phyloP scores from a whole-genome alignment of 768 basidiomycete genomes.

The Pholiota conissans region DNA sequence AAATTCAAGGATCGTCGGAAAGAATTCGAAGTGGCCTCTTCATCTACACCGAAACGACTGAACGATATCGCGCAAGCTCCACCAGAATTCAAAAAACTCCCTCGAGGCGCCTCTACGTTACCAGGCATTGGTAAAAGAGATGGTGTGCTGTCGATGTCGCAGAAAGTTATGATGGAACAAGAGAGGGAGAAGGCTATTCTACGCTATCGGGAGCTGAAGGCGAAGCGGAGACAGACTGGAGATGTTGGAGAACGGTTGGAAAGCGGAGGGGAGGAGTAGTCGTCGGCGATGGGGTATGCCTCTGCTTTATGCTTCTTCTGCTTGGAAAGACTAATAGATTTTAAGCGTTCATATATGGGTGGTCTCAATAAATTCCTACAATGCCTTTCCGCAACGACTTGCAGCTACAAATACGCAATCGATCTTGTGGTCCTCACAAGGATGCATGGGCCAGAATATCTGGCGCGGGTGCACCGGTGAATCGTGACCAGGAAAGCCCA shows the following conservation, averaged over 20 bases:
- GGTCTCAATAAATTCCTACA: no score
- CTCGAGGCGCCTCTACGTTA: conserved; percentile 39
- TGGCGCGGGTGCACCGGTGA: no score
- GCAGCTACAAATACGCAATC: no score
- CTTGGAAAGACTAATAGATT: no score
- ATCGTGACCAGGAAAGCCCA: no score
- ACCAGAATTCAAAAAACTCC: conserved; percentile 57
- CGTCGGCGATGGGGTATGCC: no score
- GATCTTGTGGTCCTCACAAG: no score
- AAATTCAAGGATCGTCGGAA: conserved; percentile 31
- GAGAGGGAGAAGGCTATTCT: conserved; percentile 71
- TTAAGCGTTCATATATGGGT: no score
- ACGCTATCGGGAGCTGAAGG: conserved; percentile 71
- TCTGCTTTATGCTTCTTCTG: no score
- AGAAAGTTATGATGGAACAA: conserved; percentile 73
- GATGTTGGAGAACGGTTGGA: conserved; percentile 15
- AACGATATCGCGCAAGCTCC: conserved; percentile 74
- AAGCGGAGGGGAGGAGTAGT: conserved; percentile 1
- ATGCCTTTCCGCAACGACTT: no score
- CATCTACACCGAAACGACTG: conserved; percentile 62
- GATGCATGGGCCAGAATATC: no score
- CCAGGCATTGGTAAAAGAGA: conserved; percentile 23
- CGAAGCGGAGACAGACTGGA: conserved; percentile 31
- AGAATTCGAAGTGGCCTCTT: conserved; percentile 51
- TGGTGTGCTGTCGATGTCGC: conserved; percentile 68